Base-by-base conservation (phyloP, 73 alveolate species). In the Effrenium voratum region DNA sequence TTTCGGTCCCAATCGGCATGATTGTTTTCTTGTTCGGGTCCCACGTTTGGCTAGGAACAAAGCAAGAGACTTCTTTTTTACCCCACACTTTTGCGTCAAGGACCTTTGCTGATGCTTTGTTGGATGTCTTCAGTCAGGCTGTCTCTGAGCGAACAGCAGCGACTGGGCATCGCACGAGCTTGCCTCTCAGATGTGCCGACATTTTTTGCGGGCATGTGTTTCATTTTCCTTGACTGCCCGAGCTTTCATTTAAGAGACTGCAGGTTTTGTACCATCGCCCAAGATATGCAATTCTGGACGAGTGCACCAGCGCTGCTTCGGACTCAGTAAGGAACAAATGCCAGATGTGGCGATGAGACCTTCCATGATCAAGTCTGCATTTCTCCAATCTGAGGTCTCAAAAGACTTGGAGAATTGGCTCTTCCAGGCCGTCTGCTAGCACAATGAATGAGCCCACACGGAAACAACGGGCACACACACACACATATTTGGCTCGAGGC, bases 71-170 rank as follows among this genome's bases (percentile, higher is more conserved):
- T n/a, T n/a, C n/a, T n/a, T n/a, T n/a, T n/a, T n/a, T n/a, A n/a
- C n/a, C n/a, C n/a, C n/a, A n/a, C n/a, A n/a, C n/a, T n/a, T n/a
- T n/a, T n/a, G n/a, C n/a, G n/a, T n/a, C n/a, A n/a, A n/a, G n/a
- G n/a, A n/a, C n/a, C n/a, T n/a, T n/a, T n/a, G n/a, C n/a, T n/a
- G n/a, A n/a, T 75, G 55, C 12, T n/a, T 40, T 36, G 55, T 36
- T 22, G 75, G 40, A 60, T 22, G 34, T 24, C 38, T 22, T 13
- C 57, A 1, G 0, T 26, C 59, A 86, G 95, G 73, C 99, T 99
- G 36, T 94, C 99, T 26, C 94, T 98, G 40, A 98, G 99, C 70
- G 99, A 99, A 86, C 98, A 99, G 93, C 99, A 99, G 73, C 94
- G 99, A 32, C 41, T 99, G 98, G 99, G 99, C 5, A 99, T 86